Evolutionary conservation across 1,284 basidiomycete genomes (phyloP).

Genomic region (Rhodofomes roseus): DNA sequence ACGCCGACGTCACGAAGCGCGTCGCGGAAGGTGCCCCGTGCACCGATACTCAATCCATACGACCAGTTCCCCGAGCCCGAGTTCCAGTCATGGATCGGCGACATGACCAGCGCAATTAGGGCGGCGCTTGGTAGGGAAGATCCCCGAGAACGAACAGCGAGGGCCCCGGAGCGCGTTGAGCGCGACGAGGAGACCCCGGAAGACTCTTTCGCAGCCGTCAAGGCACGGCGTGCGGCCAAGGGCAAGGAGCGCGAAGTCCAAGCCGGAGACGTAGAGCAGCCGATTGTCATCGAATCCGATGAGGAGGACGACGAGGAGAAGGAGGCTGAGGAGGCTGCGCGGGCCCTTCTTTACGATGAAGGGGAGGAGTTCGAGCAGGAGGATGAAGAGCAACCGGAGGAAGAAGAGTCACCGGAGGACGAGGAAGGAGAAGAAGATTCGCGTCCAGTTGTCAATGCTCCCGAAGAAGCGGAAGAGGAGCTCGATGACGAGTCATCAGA

Average conservation of each 20-base stretch:
- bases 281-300: slow-evolving; percentile 43
- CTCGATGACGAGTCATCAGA: slow-evolving; percentile 10
- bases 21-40: slow-evolving; percentile 20
- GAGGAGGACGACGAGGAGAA: slow-evolving; percentile 16
- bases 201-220: slow-evolving; percentile 53
- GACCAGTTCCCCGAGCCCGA: slow-evolving; percentile 63
- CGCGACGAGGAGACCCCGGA: slow-evolving; percentile 32
- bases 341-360: slow-evolving; percentile 4
- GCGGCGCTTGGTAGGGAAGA: slow-evolving; percentile 47
- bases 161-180: slow-evolving; percentile 9
- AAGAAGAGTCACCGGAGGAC: slow-evolving; percentile 16
- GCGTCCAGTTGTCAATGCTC: no score
- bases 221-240: slow-evolving; percentile 45
- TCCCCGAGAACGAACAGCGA: slow-evolving; percentile 4
- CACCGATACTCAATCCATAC: slow-evolving; percentile 65
- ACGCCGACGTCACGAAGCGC: slow-evolving; percentile 16
- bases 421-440: neutral
- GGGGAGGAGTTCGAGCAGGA: slow-evolving; percentile 20
- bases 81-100: slow-evolving; percentile 66
- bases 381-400: slow-evolving; percentile 18
- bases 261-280: slow-evolving; percentile 42
- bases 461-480: slow-evolving; percentile 23
- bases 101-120: slow-evolving; percentile 51
- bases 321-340: slow-evolving; percentile 25
- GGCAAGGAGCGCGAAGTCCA: slow-evolving; percentile 59